Evolutionary conservation across 345 rosid species (phyloP), one percentile per base, ranked within the genome.

Genomic region (Mallotus nudiflorus): DNA sequence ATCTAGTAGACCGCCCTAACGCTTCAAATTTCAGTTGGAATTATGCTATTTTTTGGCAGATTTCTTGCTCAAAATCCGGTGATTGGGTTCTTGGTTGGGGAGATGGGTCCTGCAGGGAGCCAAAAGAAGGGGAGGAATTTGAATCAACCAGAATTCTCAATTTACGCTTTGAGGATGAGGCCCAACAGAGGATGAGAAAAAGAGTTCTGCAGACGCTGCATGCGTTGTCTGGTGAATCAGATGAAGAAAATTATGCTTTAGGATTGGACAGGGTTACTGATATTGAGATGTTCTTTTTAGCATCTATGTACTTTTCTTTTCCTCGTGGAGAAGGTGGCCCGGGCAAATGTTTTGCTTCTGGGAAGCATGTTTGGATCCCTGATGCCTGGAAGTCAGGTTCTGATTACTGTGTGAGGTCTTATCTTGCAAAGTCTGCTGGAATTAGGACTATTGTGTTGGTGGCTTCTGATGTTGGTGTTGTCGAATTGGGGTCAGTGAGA

Each of bases 301-400:
- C 97, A 68, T 95, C 99, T 14, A 92, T 95, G 99, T 95, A 95
- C 80, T 95, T 95, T 81, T 90, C 88, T n/a, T 95, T 95, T 54
- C 97, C 90, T 6, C 79, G 78, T 1, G 99, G 94, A 29, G 87
- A 90, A 81, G 97, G 97, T 0, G 97, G 99, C 16, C 97, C 99
- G 0, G 99, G 99, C 10, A 88, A 79, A 76, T 89, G 97, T 79
- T 88, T 81, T 74, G 93, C 84, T 4, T 89, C 94, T 2, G 87
- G 92, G 74, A 87, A 80, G 76, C 96, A 92, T 48, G 66, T 89
- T 4, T 95, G 99, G 99, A 60, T 88, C 52, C 69, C 86, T 2
- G 90, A 90, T 73, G 82, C 85, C 0, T 53, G 81, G 77, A 77
- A 72, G 31, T 60, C 85, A 4, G 76, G 58, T 63, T 82, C 89